These are phyloP conservation scores for Volvariella volvacea DNA, from an alignment of 1,284 basidiomycete species.

Conservation along the genomic window DNA sequence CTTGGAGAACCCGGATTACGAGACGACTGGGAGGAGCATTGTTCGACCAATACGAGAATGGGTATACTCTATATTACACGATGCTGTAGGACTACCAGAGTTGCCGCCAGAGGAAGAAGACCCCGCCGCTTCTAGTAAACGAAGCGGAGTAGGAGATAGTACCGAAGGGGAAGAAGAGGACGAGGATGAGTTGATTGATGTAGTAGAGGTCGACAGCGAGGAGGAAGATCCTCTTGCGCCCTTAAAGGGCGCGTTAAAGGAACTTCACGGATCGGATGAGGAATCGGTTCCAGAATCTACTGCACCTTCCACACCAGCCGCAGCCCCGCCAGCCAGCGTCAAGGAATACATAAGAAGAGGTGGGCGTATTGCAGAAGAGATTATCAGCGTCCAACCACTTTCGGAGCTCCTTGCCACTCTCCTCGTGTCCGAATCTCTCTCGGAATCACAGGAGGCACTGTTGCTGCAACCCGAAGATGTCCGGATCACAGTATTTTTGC, in stretches of 20 bases:
- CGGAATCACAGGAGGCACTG: slow-evolving; percentile 12
- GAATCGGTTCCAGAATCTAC: slow-evolving; percentile 5
- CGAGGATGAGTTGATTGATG: slow-evolving; percentile 56
- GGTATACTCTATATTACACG: slow-evolving; percentile 64
- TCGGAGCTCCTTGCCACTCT: slow-evolving; percentile 36
- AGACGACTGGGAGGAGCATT: slow-evolving; percentile 54
- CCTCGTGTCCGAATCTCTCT: slow-evolving; percentile 16
- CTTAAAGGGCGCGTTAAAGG: slow-evolving; percentile 59
- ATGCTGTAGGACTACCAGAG: slow-evolving; percentile 52
- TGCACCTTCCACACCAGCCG: slow-evolving; percentile 23
- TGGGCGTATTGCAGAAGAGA: slow-evolving; percentile 53
- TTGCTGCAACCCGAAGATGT: slow-evolving; percentile 43
- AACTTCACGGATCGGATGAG: slow-evolving; percentile 37
- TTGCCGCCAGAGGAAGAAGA: slow-evolving; percentile 5
- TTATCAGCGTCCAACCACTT: slow-evolving; percentile 45
- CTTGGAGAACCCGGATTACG: slow-evolving; percentile 69
- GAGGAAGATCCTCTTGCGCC: slow-evolving; percentile 55
- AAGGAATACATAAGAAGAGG: slow-evolving; percentile 72
- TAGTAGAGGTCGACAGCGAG: slow-evolving; percentile 37
- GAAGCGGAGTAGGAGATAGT: slow-evolving; percentile 13
- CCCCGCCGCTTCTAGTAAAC: slow-evolving; percentile 8
- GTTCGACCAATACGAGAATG: slow-evolving; percentile 57
- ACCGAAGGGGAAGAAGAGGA: slow-evolving; percentile 39
- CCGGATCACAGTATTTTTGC: slow-evolving; percentile 53
- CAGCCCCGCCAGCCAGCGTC: slow-evolving; percentile 32